phyloP scores from a whole-genome alignment of 2,329 filamentous ascomycete genomes.

The Colletotrichum costaricense region DNA sequence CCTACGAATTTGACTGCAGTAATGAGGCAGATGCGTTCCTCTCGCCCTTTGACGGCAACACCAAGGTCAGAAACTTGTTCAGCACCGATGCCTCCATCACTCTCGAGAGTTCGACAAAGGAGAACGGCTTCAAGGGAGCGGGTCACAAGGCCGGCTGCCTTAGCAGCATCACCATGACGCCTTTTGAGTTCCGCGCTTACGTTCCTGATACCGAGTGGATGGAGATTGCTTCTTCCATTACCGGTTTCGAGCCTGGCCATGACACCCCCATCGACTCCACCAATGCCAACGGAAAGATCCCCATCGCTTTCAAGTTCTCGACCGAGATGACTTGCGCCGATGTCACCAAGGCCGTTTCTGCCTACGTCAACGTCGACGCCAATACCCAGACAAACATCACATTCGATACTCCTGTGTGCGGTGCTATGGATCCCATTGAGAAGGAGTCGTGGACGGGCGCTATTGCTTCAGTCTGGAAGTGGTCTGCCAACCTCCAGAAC shows the following conservation, averaged over 20 bases:
- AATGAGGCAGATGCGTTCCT: slow-evolving; percentile 60
- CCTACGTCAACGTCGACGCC: slow-evolving; percentile 64
- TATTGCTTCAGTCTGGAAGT: slow-evolving; percentile 65
- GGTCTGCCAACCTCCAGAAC: slow-evolving; percentile 61
- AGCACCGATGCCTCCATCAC: slow-evolving; percentile 68
- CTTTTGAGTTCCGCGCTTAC: slow-evolving; percentile 70
- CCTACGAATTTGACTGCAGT: slow-evolving; percentile 68
- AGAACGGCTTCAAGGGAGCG: slow-evolving; percentile 59
- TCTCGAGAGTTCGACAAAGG: slow-evolving; percentile 57
- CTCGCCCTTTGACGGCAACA: slow-evolving; percentile 65
- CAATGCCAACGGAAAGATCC: slow-evolving; percentile 49
- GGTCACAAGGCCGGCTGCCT: slow-evolving; percentile 66
- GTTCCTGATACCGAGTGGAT: slow-evolving; percentile 52
- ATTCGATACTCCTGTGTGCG: slow-evolving; percentile 56
- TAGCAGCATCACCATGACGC: slow-evolving; percentile 59
- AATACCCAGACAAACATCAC: slow-evolving; percentile 57
- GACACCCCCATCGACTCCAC: slow-evolving; percentile 67
- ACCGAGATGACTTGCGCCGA: slow-evolving; percentile 70
- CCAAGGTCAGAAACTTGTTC: slow-evolving; percentile 71
- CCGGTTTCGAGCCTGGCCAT: slow-evolving; percentile 70
- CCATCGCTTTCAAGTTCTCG: slow-evolving; percentile 68
- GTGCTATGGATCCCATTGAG: slow-evolving; percentile 46
- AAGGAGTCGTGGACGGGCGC: slow-evolving; percentile 58
- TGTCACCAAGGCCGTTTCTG: slow-evolving; percentile 59
- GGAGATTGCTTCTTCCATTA: slow-evolving; percentile 62